A percentile compares a stretch with the other conserved stretches of the same genome.
Evolutionary conservation across 2,329 filamentous ascomycete species (phyloP).

Genomic region (Tolypocladium ovalisporum): DNA sequence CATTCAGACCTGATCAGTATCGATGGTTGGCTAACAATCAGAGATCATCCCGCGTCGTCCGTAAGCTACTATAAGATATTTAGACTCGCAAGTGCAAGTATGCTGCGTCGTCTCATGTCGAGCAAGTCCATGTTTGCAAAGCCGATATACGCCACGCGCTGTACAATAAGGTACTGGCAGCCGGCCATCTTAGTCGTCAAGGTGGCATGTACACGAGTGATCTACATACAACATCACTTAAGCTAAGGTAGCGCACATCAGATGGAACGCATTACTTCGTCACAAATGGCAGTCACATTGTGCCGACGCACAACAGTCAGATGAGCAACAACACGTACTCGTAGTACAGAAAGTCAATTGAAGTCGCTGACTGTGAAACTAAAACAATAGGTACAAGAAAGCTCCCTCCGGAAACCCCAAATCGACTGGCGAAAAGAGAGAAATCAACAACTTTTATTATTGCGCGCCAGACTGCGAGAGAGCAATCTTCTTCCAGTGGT

Average conservation of each 20-base stretch:
- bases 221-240: no score
- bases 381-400: neutral
- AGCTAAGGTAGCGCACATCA: no score
- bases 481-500: constrained; percentile 53
- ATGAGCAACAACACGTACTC: neutral
- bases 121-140: no score
- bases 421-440: constrained; percentile 3
- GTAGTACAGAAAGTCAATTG: neutral
- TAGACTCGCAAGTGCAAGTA: no score
- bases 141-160: no score
- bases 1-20: neutral
- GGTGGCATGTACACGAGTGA: no score
- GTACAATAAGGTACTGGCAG: no score
- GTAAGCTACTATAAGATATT: neutral
- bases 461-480: constrained; percentile 20
- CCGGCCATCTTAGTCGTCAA: no score
- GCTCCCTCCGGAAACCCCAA: neutral
- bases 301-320: neutral
- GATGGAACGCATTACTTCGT: no score
- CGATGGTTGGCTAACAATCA: neutral
- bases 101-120: no score
- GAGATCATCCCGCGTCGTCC: neutral
- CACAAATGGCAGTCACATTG: no score
- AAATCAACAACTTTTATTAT: constrained; percentile 5
- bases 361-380: neutral